Evolutionary conservation across 164 flowering plant genomes (phyloP).

Genomic region (Liquidambar formosana): DNA sequence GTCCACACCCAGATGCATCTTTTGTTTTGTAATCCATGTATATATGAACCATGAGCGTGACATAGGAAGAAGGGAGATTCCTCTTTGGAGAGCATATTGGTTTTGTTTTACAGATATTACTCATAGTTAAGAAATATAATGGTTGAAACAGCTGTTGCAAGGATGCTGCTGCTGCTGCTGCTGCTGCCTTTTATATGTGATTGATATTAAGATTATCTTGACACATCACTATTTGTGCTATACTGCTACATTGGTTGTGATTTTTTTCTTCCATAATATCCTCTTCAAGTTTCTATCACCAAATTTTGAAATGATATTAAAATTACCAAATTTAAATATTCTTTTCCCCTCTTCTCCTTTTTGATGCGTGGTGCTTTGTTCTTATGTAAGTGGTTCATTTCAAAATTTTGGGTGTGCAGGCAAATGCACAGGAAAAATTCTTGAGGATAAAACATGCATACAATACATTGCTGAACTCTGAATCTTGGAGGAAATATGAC

Average conservation of each 20-base stretch:
- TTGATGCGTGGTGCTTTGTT: background rate
- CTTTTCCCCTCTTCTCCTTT: background rate
- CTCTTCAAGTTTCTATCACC: background rate
- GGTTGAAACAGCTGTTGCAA: background rate
- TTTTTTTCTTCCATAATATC: background rate
- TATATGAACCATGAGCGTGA: background rate
- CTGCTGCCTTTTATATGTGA: background rate
- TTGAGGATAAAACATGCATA: conserved; percentile 96
- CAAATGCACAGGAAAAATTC: conserved; percentile 86
- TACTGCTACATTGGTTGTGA: background rate
- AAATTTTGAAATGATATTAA: background rate
- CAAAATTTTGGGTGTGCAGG: conserved; percentile 35
- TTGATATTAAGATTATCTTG: background rate
- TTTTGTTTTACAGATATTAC: background rate
- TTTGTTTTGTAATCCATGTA: background rate
- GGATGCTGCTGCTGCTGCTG: background rate
- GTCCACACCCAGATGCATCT: background rate
- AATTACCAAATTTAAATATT: background rate
- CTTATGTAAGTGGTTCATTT: background rate
- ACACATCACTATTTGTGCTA: background rate
- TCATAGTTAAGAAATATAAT: background rate
- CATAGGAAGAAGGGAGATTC: background rate
- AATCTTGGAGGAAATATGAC: conserved; percentile 53
- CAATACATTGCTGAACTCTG: conserved; percentile 69
- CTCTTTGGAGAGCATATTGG: background rate